Evolutionary conservation across 1,284 basidiomycete genomes (phyloP), one percentile per base, ranked within the genome.

Genomic region (Trichosporon sp.): DNA sequence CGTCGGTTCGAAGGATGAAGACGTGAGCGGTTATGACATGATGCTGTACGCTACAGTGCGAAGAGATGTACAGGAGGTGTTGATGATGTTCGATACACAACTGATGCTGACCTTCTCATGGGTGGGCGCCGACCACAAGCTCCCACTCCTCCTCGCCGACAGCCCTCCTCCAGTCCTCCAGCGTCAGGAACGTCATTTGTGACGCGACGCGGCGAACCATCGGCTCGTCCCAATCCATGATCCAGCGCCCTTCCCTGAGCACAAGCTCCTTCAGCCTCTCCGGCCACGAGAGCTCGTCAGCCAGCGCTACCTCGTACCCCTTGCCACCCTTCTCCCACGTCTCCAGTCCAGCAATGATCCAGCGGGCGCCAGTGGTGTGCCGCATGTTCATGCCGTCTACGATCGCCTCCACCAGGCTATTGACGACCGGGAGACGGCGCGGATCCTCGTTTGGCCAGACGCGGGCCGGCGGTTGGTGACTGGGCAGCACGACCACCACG

Each of bases 381-480:
- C 29, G 29, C 56, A 60, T 60, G 56, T 60, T 60, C 56, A 60
- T 60, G 7, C 56, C 29, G 29, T 60, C 56, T 15, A 29, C 27
- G 56, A 60, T 60, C 18, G 56, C 56, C 13, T 60, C 56, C 3
- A 60, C 56, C 3, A 60, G 56, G 56, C 56, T 60, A 29, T 31
- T 60, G 11, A 60, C 56, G 56, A 60, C 56, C 15, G 56, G 56
- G 5, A 60, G 13, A 12, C 56, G 56, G 27, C 56, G 27, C 29
- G 56, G 56, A n/a, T 60, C 56, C 56, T 60, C 56, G 31, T 60
- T 60, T 29, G 56, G 56, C 56, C 56, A 60, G 15, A 60, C 56
- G 5, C 29, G 27, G 1, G 56, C 56, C 3, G 56, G 56, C 27
- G 56, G 56, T 8, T 31, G 27, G 13, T 60, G 56, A 2, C 27